Evolutionary conservation across 2,329 filamentous ascomycete genomes (phyloP).

Genomic region (Curvularia sp.): DNA sequence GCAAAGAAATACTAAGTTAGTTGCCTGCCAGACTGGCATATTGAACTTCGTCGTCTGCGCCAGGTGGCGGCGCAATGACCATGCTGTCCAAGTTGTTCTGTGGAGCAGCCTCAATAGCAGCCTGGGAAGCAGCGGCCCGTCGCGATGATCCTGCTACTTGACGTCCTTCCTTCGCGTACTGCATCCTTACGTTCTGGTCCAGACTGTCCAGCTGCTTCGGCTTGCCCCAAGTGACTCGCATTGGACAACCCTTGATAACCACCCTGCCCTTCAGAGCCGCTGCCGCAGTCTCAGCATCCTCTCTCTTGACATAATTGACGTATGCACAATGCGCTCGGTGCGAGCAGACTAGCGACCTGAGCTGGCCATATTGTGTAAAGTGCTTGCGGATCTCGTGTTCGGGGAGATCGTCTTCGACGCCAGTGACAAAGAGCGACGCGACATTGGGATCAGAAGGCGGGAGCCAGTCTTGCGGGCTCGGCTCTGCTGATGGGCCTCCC

Average conservation of each 20-base stretch:
- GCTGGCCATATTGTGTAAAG: slow-evolving; percentile 86
- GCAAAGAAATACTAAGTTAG: slow-evolving; percentile 48
- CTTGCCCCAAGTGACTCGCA: slow-evolving; percentile 90
- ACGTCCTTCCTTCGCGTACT: slow-evolving; percentile 81
- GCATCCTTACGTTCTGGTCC: slow-evolving; percentile 82
- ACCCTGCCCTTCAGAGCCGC: slow-evolving; percentile 85
- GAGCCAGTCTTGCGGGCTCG: slow-evolving; percentile 81
- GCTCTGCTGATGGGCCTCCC: slow-evolving; percentile 72
- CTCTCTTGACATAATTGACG: slow-evolving; percentile 87
- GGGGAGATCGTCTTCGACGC: slow-evolving; percentile 93
- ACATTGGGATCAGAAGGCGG: slow-evolving; percentile 86
- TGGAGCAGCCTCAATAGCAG: slow-evolving; percentile 53
- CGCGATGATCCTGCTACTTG: slow-evolving; percentile 38
- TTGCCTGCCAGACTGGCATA: slow-evolving; percentile 88
- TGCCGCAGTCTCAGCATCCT: slow-evolving; percentile 85
- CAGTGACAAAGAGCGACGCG: slow-evolving; percentile 92
- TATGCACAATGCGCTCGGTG: slow-evolving; percentile 98
- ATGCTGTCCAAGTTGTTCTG: slow-evolving; percentile 55
- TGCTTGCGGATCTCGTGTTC: slow-evolving; percentile 91
- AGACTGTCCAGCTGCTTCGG: slow-evolving; percentile 91
- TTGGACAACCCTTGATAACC: slow-evolving; percentile 86
- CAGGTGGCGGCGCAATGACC: slow-evolving; percentile 77
- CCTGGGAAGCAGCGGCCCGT: slow-evolving; percentile 42
- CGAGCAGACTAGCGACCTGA: slow-evolving; percentile 92
- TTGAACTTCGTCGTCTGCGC: slow-evolving; percentile 76